Conservation (phyloP, 2,329 filamentous ascomycete species). For the Pezicula radicicola region DNA sequence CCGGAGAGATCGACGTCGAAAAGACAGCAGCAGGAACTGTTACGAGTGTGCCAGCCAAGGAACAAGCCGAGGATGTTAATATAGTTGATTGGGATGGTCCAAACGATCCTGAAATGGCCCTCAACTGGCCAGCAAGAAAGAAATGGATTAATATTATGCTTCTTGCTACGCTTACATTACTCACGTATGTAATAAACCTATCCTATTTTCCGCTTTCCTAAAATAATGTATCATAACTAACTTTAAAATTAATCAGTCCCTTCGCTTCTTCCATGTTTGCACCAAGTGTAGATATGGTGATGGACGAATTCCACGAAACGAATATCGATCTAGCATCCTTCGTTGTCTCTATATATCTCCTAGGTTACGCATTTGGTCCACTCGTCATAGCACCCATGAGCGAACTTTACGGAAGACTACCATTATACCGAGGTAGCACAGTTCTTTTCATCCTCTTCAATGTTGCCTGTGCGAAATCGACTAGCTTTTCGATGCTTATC, state of each 20-base stretch:
- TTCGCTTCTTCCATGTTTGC: constrained; percentile 46
- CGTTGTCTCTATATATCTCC: constrained; percentile 52
- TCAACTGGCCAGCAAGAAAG: constrained; percentile 39
- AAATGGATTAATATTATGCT: constrained; percentile 21
- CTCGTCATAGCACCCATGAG: constrained; percentile 55
- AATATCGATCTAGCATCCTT: constrained; percentile 48
- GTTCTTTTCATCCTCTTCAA: constrained; percentile 52
- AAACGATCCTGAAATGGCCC: constrained; percentile 51
- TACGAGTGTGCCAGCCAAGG: not conserved
- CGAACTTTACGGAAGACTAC: constrained; percentile 50
- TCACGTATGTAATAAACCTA: constrained; percentile 11
- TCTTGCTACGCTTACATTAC: constrained; percentile 21
- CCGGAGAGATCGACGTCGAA: not conserved
- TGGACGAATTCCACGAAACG: constrained; percentile 39
- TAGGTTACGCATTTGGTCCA: constrained; percentile 60
- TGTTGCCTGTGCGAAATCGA: constrained; percentile 59
- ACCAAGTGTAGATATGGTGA: constrained; percentile 41
- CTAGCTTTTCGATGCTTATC: constrained; percentile 39
- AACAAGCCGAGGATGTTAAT: not conserved
- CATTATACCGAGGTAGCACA: constrained; percentile 38
- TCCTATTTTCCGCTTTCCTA: too few species aligned
- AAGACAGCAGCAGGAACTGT: not conserved
- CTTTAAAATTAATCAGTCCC: constrained; percentile 21
- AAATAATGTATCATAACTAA: not conserved
- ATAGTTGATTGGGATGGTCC: constrained; percentile 53